phyloP scores from a whole-genome alignment of 352 stramenopile genomes.

The Globisporangium alternatum region DNA sequence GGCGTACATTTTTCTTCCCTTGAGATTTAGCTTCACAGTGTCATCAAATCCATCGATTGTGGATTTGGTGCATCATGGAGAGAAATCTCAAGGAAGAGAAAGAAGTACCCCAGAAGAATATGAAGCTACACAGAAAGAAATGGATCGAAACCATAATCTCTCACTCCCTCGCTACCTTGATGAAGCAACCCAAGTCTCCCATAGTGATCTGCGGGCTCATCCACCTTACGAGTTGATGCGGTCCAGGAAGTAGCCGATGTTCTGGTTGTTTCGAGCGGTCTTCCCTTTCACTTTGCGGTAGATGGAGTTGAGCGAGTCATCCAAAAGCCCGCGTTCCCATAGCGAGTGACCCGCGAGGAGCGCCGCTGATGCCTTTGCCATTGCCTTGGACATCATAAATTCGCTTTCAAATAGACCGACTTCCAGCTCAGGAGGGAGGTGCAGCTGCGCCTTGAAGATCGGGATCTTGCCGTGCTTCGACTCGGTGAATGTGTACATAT shows the following conservation, averaged over 20 bases:
- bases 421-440: slow-evolving; percentile 51
- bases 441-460: slow-evolving; percentile 52
- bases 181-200: not conserved
- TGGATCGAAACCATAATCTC: not conserved
- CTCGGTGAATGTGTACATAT: slow-evolving; percentile 48
- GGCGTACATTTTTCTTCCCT: not conserved
- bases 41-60: slow-evolving; percentile 2
- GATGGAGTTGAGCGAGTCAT: slow-evolving; percentile 71
- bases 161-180: not conserved
- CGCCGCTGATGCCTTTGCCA: slow-evolving; percentile 51
- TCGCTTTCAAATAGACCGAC: slow-evolving; percentile 43
- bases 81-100: slow-evolving; percentile 2
- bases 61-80: slow-evolving; percentile 5
- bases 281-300: slow-evolving; percentile 63
- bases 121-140: not conserved
- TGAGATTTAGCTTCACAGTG: not conserved
- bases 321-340: slow-evolving; percentile 44
- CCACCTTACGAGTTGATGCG: slow-evolving; percentile 33
- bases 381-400: slow-evolving; percentile 50
- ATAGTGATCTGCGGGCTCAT: not conserved
- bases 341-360: slow-evolving; percentile 62
- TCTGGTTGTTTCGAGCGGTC: slow-evolving; percentile 30
- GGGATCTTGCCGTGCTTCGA: slow-evolving; percentile 25
- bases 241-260: slow-evolving; percentile 55
- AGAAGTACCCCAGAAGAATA: not conserved